Percentiles rank a stretch among this genome's conserved stretches.
phyloP scores from a whole-genome alignment of 495 filamentous ascomycete genomes.

The Cercophora newfieldiana region DNA sequence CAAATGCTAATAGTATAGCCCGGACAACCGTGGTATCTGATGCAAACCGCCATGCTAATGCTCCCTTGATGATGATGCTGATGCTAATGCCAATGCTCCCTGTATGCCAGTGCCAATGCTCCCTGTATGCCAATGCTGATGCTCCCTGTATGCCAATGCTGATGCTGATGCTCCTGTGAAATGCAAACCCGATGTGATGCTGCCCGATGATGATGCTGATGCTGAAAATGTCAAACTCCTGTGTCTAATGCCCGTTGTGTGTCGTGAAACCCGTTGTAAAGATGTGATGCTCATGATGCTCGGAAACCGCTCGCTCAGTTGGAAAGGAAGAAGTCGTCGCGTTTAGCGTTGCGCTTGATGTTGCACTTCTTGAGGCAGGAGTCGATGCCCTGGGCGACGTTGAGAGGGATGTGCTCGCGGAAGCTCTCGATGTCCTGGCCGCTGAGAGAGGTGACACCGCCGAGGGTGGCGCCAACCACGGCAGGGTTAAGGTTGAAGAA shows the following conservation, averaged over 20 bases:
- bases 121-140: not conserved
- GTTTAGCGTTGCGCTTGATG: constrained; percentile 15
- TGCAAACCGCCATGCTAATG: not conserved
- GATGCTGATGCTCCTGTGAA: not conserved
- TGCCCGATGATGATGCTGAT: not conserved
- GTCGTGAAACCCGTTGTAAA: not conserved
- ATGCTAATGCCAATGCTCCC: not conserved
- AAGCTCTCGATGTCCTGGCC: constrained; percentile 11
- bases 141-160: not conserved
- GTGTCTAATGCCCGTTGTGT: not conserved
- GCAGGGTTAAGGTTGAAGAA: constrained; percentile 16
- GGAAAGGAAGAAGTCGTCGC: constrained; percentile 10
- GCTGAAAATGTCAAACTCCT: not conserved
- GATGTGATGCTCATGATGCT: not conserved
- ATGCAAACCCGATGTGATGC: not conserved
- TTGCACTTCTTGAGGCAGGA: constrained; percentile 11
- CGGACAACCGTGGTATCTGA: not conserved
- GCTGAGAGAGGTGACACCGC: constrained; percentile 16
- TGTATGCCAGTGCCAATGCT: not conserved
- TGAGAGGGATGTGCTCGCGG: constrained; percentile 12
- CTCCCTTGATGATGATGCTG: not conserved
- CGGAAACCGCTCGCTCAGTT: not conserved
- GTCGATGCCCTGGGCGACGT: constrained; percentile 13
- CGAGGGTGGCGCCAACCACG: constrained; percentile 6
- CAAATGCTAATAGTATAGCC: not conserved